Evolutionary conservation across 2,329 filamentous ascomycete genomes (phyloP).

Genomic region (Thielaviopsis punctulata): DNA sequence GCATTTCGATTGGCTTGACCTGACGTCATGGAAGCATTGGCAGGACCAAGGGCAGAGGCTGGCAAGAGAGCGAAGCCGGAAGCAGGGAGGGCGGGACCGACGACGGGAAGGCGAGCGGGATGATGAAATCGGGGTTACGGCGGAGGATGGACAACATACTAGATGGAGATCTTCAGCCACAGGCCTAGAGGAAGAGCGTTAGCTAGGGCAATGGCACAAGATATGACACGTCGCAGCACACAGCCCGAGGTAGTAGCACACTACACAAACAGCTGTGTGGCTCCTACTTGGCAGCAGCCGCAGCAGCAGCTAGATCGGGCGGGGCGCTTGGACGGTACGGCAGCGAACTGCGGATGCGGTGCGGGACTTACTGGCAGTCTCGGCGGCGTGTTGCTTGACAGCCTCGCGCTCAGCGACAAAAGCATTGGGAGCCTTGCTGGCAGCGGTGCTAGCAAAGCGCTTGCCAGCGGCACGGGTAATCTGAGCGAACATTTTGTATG

Average conservation of each 20-base stretch:
- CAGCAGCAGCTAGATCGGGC: no score
- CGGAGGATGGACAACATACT: slow-evolving; percentile 41
- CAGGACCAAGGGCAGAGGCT: no score
- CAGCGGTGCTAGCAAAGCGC: slow-evolving; percentile 53
- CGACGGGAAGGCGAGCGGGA: no score
- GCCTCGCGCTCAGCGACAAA: slow-evolving; percentile 86
- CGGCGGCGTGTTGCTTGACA: slow-evolving; percentile 77
- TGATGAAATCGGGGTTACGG: neutral
- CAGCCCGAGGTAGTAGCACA: no score
- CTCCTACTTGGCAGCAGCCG: no score
- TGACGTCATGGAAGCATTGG: no score
- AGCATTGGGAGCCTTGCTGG: slow-evolving; percentile 44
- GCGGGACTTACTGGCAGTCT: slow-evolving; percentile 55
- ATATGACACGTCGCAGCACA: slow-evolving; percentile 4
- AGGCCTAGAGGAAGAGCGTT: slow-evolving; percentile 41
- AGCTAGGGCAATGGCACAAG: neutral
- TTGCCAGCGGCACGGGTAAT: slow-evolving; percentile 52
- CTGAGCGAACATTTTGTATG: slow-evolving; percentile 45
- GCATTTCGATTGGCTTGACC: no score
- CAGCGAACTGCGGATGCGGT: neutral
- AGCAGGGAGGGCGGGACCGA: no score
- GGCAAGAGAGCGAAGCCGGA: no score
- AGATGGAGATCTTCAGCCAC: slow-evolving; percentile 92
- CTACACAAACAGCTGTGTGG: no score
- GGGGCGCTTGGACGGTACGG: no score